Conservation (phyloP, 169 alveolate species). For the Cryptosporidium tyzzeri region DNA sequence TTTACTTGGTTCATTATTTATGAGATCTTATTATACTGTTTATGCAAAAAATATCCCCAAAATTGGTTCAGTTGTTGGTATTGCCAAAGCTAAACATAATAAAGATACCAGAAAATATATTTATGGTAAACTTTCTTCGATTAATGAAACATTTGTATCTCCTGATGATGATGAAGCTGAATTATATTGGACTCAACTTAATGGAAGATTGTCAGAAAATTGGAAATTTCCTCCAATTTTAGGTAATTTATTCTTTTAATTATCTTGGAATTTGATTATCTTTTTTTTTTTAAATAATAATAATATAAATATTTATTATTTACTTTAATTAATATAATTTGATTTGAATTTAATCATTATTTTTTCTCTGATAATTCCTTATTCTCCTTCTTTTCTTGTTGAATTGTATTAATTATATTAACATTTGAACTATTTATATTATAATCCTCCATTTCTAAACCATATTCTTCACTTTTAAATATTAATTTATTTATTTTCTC, state of each 20-base stretch:
- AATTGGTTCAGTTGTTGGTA: slow-evolving; percentile 68
- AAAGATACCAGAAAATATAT: slow-evolving; percentile 51
- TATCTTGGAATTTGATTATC: not conserved
- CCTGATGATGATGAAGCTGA: slow-evolving; percentile 75
- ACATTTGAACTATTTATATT: not conserved
- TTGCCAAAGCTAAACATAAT: slow-evolving; percentile 67
- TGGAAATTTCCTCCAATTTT: slow-evolving; percentile 42
- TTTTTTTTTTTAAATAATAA: no score
- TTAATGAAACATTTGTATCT: slow-evolving; percentile 16
- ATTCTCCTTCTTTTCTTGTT: not conserved
- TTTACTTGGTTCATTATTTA: slow-evolving; percentile 87
- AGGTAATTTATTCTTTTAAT: not conserved
- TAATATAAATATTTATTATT: not conserved
- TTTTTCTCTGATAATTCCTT: not conserved
- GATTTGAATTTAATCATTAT: no score
- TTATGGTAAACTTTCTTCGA: slow-evolving; percentile 16
- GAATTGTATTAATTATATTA: not conserved
- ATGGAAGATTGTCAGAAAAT: slow-evolving; percentile 36
- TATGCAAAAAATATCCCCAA: slow-evolving; percentile 74
- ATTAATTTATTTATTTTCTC: not conserved
- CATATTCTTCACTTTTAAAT: not conserved
- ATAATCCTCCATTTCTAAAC: not conserved
- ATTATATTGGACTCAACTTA: slow-evolving; percentile 38
- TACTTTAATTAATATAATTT: not conserved
- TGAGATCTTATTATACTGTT: slow-evolving; percentile 87